These are phyloP conservation scores for Colletotrichum navitas DNA, from an alignment of 2,329 filamentous ascomycete genomes.

Conservation along the genomic window DNA sequence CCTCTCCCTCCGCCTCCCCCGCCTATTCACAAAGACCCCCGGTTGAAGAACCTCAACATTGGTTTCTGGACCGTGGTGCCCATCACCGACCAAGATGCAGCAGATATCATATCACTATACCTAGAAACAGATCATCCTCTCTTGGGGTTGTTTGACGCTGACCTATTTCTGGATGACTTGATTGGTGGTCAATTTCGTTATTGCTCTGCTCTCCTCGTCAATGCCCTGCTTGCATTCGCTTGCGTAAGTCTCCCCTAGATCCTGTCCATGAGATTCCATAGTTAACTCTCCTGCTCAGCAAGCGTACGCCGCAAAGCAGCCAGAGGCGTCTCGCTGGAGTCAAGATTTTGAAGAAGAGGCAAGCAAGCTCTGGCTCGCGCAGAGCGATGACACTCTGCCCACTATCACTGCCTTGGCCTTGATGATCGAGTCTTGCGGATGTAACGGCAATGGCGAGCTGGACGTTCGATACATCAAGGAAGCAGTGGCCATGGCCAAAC, in stretches of 20 bases:
- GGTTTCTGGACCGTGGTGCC: slow-evolving; percentile 52
- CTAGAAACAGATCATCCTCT: slow-evolving; percentile 55
- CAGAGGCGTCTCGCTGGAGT: slow-evolving; percentile 34
- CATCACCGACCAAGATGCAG: slow-evolving; percentile 49
- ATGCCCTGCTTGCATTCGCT: slow-evolving; percentile 51
- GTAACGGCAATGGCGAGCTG: slow-evolving; percentile 37
- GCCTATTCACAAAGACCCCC: slow-evolving; percentile 44
- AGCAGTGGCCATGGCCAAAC: slow-evolving; percentile 33
- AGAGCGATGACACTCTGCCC: slow-evolving; percentile 31
- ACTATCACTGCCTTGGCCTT: slow-evolving; percentile 29
- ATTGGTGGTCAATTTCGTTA: slow-evolving; percentile 44
- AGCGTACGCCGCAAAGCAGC: slow-evolving; percentile 29
- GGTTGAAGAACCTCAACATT: slow-evolving; percentile 48
- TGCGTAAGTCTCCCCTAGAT: slow-evolving; percentile 47
- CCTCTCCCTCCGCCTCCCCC: slow-evolving; percentile 42
- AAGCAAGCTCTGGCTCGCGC: slow-evolving; percentile 31
- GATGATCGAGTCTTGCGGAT: slow-evolving; percentile 32
- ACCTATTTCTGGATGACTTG: slow-evolving; percentile 52
- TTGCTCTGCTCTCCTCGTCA: slow-evolving; percentile 54
- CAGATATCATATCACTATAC: slow-evolving; percentile 52
- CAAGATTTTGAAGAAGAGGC: slow-evolving; percentile 35
- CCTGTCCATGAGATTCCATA: not conserved
- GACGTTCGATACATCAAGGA: slow-evolving; percentile 35
- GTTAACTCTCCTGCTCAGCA: slow-evolving; percentile 19
- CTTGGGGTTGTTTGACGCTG: slow-evolving; percentile 52